phyloP scores from a whole-genome alignment of 1,284 basidiomycete species.

The Trametes pubescens region DNA sequence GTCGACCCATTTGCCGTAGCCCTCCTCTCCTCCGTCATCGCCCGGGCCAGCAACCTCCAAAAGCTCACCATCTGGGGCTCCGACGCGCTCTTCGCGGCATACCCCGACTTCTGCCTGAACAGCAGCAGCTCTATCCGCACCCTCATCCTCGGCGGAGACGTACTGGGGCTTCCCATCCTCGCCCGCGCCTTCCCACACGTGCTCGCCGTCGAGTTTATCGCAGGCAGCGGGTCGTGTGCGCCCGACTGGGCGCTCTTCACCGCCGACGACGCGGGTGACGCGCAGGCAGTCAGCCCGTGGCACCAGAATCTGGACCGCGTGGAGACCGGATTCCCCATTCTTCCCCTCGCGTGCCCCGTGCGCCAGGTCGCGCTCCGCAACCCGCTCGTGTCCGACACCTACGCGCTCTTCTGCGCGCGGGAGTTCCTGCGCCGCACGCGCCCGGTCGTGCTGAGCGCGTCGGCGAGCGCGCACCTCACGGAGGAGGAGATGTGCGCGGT shows the following conservation, averaged over 20 bases:
- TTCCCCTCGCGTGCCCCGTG: conserved; percentile 26
- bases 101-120: conserved; percentile 23
- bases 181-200: conserved; percentile 32
- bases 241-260: conserved; percentile 25
- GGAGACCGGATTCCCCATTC: conserved; percentile 27
- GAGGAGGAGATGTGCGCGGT: conserved; percentile 26
- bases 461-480: conserved; percentile 18
- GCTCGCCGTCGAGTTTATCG: conserved; percentile 29
- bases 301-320: conserved; percentile 20
- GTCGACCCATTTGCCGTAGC: conserved; percentile 24
- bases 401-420: conserved; percentile 23
- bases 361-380: conserved; percentile 28
- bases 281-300: conserved; percentile 23
- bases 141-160: conserved; percentile 32
- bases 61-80: conserved; percentile 34
- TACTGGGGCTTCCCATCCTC: conserved; percentile 27
- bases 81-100: conserved; percentile 31
- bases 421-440: conserved; percentile 29
- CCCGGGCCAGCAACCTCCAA: conserved; percentile 27
- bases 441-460: conserved; percentile 29
- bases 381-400: conserved; percentile 25
- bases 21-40: conserved; percentile 27
- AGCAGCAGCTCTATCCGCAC: conserved; percentile 29
- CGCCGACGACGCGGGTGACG: conserved; percentile 5
- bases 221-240: conserved; percentile 28